Evolutionary conservation across 1,284 basidiomycete genomes (phyloP).

Genomic region (Sparassis latifolia): DNA sequence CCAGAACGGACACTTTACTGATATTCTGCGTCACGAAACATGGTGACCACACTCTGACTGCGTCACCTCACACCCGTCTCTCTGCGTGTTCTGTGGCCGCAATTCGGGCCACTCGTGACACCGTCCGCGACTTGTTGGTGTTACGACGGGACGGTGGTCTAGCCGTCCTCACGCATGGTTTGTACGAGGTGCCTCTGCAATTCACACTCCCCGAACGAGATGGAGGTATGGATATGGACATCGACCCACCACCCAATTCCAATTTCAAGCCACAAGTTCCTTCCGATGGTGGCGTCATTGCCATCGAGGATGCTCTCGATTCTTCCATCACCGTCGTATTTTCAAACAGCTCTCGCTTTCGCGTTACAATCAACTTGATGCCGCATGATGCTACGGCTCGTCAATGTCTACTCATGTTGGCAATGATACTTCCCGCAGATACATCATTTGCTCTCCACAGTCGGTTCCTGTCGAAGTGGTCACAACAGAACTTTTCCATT

Average conservation of each 20-base stretch:
- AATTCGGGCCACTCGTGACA: constrained; percentile 54
- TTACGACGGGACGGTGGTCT: constrained; percentile 48
- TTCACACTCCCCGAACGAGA: constrained; percentile 24
- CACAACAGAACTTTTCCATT: constrained; percentile 32
- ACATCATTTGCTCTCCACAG: constrained; percentile 51
- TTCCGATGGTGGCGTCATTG: constrained; percentile 6
- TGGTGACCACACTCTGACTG: constrained; percentile 35
- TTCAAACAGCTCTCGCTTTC: constrained; percentile 13
- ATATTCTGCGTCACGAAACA: constrained; percentile 41
- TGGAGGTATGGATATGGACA: constrained; percentile 35
- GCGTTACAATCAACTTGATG: constrained; percentile 21
- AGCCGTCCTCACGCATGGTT: constrained; percentile 55
- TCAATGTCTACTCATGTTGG: constrained; percentile 55
- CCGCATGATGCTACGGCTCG: constrained; percentile 38
- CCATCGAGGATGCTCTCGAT: constrained; percentile 18
- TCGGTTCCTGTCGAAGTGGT: constrained; percentile 54
- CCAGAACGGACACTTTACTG: constrained; percentile 37
- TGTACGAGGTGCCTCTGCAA: constrained; percentile 38
- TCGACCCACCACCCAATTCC: constrained; percentile 3
- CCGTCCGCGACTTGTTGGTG: constrained; percentile 63
- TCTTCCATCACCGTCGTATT: constrained; percentile 22
- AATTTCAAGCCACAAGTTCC: constrained; percentile 2
- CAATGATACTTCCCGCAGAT: constrained; percentile 51
- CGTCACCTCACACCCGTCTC: constrained; percentile 33
- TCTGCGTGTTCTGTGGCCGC: constrained; percentile 50